phyloP scores from a whole-genome alignment of 75 land plant genomes.

The Chamaecyparis obtusa region DNA sequence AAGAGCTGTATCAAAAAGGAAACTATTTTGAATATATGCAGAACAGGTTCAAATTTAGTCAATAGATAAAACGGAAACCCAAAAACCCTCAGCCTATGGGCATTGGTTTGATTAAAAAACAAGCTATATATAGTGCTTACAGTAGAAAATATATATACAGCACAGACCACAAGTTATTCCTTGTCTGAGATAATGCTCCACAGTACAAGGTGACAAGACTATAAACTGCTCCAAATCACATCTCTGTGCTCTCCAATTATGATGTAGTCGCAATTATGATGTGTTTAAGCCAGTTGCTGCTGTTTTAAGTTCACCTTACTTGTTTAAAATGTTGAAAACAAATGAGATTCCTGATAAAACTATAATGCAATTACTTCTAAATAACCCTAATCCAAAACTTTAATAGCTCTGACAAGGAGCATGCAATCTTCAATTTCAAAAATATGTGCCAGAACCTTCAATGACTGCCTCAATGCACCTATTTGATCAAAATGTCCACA shows the following conservation, averaged over 20 bases:
- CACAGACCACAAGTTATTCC: neutral
- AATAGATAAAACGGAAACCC: neutral
- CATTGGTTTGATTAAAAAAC: neutral
- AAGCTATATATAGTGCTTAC: neutral
- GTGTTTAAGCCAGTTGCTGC: neutral
- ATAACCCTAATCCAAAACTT: neutral
- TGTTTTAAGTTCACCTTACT: neutral
- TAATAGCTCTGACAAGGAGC: neutral
- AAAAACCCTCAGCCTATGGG: neutral
- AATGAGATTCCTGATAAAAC: neutral
- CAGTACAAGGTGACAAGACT: neutral
- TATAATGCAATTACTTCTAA: neutral
- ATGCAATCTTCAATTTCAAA: neutral
- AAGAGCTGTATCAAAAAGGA: slow-evolving; percentile 23
- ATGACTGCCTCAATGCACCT: neutral
- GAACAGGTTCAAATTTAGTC: neutral
- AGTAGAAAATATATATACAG: neutral
- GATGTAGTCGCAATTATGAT: neutral
- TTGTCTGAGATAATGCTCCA: neutral
- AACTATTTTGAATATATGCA: neutral
- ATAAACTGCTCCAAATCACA: neutral
- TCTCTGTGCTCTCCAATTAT: neutral
- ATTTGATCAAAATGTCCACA: neutral
- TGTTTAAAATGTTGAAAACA: neutral
- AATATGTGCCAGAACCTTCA: neutral